A percentile compares a stretch with the other conserved stretches of the same genome.
phyloP scores from a whole-genome alignment of 306 rosid species.

The Senna siamea region DNA sequence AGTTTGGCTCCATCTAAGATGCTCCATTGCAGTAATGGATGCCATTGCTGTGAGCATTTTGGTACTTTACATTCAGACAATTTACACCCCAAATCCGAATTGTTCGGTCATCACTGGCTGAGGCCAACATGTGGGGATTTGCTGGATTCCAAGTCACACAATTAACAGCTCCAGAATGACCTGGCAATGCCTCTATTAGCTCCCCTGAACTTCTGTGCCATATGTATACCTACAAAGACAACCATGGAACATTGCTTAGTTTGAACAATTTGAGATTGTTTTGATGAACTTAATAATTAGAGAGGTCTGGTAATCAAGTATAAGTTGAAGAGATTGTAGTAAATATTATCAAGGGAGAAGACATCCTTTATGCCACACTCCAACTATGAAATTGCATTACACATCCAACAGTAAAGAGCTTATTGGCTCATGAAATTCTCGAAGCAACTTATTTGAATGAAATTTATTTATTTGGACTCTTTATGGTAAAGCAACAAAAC shows the following conservation, averaged over 20 bases:
- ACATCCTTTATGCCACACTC: background rate
- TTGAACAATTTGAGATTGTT: background rate
- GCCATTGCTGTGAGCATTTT: constrained; percentile 70
- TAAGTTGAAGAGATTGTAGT: background rate
- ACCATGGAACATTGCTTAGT: background rate
- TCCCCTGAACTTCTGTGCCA: constrained; percentile 87
- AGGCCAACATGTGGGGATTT: constrained; percentile 96
- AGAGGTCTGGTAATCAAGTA: background rate
- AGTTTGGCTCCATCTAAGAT: constrained; percentile 53
- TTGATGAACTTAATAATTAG: background rate
- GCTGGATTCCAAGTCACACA: constrained; percentile 97
- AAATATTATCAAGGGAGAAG: constrained; percentile 1
- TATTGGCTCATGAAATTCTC: constrained; percentile 1
- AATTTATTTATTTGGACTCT: background rate
- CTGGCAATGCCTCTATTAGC: constrained; percentile 72
- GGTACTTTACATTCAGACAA: constrained; percentile 59
- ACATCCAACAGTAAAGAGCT: constrained; percentile 1
- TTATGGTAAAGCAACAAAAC: too few relatives aligned
- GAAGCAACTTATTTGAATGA: background rate
- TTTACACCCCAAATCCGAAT: constrained; percentile 95
- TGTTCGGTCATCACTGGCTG: constrained; percentile 94
- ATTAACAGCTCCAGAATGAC: constrained; percentile 96
- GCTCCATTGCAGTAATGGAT: constrained; percentile 85
- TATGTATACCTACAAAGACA: constrained; percentile 70
- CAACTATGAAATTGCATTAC: constrained; percentile 16